These are phyloP conservation scores for Spathaspora passalidarum DNA, from an alignment of 805 yeast species.

Conservation along the genomic window DNA sequence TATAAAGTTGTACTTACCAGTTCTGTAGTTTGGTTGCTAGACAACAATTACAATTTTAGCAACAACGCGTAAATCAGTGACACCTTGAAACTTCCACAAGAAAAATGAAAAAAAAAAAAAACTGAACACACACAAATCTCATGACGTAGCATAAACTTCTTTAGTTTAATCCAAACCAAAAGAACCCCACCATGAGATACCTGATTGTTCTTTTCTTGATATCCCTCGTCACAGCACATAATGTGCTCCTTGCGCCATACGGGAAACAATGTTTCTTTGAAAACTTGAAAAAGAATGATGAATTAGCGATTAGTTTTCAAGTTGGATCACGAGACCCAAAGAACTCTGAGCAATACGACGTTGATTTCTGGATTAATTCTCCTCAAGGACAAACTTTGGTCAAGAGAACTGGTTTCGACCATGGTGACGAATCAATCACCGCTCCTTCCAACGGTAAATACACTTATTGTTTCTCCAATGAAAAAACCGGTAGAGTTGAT, in stretches of 20 bases:
- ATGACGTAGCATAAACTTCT: not conserved
- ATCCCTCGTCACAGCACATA: constrained; percentile 54
- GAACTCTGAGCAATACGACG: constrained; percentile 59
- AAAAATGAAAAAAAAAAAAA: not conserved
- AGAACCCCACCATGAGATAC: not conserved
- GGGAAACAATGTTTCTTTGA: constrained; percentile 91
- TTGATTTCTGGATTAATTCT: constrained; percentile 55
- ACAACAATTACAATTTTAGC: too few species aligned
- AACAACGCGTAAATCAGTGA: not conserved
- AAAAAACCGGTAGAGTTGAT: constrained; percentile 64
- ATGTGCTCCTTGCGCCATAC: constrained; percentile 75
- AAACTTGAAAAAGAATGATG: constrained; percentile 76
- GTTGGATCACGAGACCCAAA: constrained; percentile 85
- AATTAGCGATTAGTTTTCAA: constrained; percentile 84
- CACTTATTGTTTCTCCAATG: constrained; percentile 90
- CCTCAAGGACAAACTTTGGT: constrained; percentile 49
- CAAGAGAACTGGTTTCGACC: constrained; percentile 57
- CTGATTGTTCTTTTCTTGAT: constrained; percentile 6
- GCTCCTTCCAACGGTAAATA: constrained; percentile 72
- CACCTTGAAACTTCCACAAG: not conserved
- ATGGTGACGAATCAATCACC: constrained; percentile 72
- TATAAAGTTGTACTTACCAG: too few species aligned
- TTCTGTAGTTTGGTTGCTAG: too few species aligned
- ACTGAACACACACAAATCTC: not conserved
- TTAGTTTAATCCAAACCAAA: not conserved